Conservation (phyloP, 1,139 yeast genomes). For the Pichia sp. region DNA sequence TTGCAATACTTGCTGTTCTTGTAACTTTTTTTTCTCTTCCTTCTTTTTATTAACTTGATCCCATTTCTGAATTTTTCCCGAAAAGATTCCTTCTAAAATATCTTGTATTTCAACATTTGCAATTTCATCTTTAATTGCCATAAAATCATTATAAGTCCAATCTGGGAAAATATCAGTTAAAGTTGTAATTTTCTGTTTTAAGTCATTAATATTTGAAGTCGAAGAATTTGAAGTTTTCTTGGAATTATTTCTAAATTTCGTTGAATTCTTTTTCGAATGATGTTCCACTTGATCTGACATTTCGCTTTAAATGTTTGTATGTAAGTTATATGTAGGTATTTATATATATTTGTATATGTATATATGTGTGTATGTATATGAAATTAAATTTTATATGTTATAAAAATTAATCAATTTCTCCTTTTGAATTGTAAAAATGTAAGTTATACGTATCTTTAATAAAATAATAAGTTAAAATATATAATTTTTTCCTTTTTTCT, state of each 20-base stretch:
- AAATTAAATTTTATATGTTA: no score
- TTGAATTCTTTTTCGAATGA: constrained; percentile 27
- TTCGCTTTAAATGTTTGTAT: no score
- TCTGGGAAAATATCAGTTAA: constrained; percentile 88
- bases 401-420: no score
- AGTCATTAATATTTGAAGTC: constrained; percentile 28
- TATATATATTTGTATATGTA: not conserved
- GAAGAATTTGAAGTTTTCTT: constrained; percentile 31
- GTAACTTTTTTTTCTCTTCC: constrained; percentile 34
- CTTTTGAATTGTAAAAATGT: no score
- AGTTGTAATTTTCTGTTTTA: constrained; percentile 46
- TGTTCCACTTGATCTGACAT: constrained; percentile 28
- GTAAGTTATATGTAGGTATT: not conserved
- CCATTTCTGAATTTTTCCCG: constrained; percentile 64
- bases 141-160: constrained; percentile 85
- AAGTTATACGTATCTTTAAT: no score
- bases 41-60: constrained; percentile 49
- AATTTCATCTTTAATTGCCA: constrained; percentile 68
- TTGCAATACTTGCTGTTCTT: constrained; percentile 12
- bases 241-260: constrained; percentile 37
- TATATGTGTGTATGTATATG: not conserved
- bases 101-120: constrained; percentile 60
- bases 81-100: constrained; percentile 81
- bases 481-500: no score
- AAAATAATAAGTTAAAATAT: no score